A percentile compares a stretch with the other conserved stretches of the same genome.
These are phyloP conservation scores for Artemisia tridentata DNA, from an alignment of 129 eudicot genomes.

Conservation along the genomic window DNA sequence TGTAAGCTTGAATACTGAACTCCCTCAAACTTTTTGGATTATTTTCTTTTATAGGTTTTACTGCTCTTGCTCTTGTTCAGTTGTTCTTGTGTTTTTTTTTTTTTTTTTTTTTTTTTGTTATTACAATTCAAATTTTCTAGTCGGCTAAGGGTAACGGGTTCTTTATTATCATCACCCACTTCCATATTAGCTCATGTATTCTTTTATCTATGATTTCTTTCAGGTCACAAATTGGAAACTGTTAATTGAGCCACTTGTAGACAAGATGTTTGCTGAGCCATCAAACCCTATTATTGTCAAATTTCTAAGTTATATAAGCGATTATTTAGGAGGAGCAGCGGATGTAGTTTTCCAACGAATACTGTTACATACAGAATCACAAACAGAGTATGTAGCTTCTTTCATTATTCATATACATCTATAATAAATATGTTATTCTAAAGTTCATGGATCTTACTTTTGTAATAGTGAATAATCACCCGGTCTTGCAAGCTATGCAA, in stretches of 20 bases:
- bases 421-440: too few relatives aligned
- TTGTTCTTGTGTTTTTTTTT: too few relatives aligned
- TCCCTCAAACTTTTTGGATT: slow-evolving; percentile 11
- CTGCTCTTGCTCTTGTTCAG: too few relatives aligned
- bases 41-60: too few relatives aligned
- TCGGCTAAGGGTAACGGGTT: not conserved
- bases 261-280: slow-evolving; percentile 80
- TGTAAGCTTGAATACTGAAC: slow-evolving; percentile 48
- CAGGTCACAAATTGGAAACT: slow-evolving; percentile 81
- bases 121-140: slow-evolving; percentile 1
- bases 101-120: not conserved
- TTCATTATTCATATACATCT: too few relatives aligned
- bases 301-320: slow-evolving; percentile 76
- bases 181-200: not conserved
- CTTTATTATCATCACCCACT: not conserved
- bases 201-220: slow-evolving; percentile 11
- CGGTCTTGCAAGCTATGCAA: too few relatives aligned
- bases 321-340: slow-evolving; percentile 58
- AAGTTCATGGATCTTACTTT: too few relatives aligned
- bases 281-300: slow-evolving; percentile 77
- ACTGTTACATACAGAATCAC: slow-evolving; percentile 47
- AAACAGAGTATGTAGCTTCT: slow-evolving; percentile 53
- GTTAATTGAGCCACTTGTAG: slow-evolving; percentile 58
- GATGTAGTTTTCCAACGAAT: slow-evolving; percentile 60
- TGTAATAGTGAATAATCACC: too few relatives aligned